These are phyloP conservation scores for Xylaria sp. DNA, from an alignment of 2,329 filamentous ascomycete genomes.

Conservation along the genomic window DNA sequence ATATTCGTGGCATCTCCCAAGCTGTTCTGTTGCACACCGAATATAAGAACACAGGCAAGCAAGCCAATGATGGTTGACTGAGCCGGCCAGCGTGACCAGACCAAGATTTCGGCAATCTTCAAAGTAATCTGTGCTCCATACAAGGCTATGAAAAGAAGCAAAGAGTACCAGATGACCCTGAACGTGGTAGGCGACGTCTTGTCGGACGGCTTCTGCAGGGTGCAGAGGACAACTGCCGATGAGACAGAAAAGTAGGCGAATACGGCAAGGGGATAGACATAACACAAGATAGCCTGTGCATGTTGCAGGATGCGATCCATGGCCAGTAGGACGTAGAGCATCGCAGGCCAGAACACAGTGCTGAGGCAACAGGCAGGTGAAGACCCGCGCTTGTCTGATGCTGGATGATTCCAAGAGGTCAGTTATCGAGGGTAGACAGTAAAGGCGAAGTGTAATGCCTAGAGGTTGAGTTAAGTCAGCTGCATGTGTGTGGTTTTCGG, in stretches of 20 bases:
- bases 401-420: not conserved
- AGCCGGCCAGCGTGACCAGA: slow-evolving; percentile 36
- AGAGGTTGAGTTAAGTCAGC: slow-evolving; percentile 7
- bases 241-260: slow-evolving; percentile 54
- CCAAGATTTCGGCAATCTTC: slow-evolving; percentile 35
- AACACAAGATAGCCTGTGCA: slow-evolving; percentile 47
- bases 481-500: not conserved
- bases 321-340: slow-evolving; percentile 6
- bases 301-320: slow-evolving; percentile 18
- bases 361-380: slow-evolving; percentile 2
- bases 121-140: slow-evolving; percentile 44
- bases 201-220: slow-evolving; percentile 42
- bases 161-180: slow-evolving; percentile 39
- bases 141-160: slow-evolving; percentile 40
- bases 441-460: slow-evolving; percentile 8
- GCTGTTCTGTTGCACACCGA: slow-evolving; percentile 53
- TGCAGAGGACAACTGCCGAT: slow-evolving; percentile 47
- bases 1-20: slow-evolving; percentile 46
- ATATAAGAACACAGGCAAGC: slow-evolving; percentile 59
- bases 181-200: slow-evolving; percentile 38
- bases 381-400: not conserved
- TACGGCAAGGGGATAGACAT: slow-evolving; percentile 51
- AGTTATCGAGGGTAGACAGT: not conserved
- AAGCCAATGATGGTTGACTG: slow-evolving; percentile 50
- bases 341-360: not conserved